Base-by-base conservation (phyloP, 1,284 basidiomycete genomes). In the Porogramme epimiltina region DNA sequence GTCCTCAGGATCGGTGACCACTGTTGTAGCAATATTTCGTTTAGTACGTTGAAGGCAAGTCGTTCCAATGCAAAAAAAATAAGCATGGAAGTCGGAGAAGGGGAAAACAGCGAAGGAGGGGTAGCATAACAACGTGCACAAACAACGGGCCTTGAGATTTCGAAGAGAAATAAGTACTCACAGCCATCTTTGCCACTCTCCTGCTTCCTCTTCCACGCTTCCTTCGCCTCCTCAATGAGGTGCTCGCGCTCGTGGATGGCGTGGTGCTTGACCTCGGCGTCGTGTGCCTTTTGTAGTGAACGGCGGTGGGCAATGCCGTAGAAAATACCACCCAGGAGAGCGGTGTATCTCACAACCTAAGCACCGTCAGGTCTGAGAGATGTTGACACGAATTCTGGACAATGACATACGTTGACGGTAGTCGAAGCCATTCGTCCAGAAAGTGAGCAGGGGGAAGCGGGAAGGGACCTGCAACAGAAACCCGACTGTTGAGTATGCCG, bases 331-430 rank as follows among this genome's bases (percentile, higher is more conserved):
- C 84, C 81, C 59, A 90, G 76, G 62, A 99, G 85, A 47, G 96
- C 95, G 34, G 94, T 89, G 76, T 98, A 99, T 66, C 96, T 93
- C 66, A 91, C 91, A 70, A 98, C 95, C 96, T 99, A 51, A 10
- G 34, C n/a, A 22, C 3, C 38, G 20, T 38, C 3, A 47, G 28
- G 4, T 16, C 1, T 3, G 15, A 23, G 3, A n/a, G 9, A 18
- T 9, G 5, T 16, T 37, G 9, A 37, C n/a, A 37, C 9, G 13
- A 9, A 16, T 37, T 22, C 16, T 1, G 20, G 19, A 5, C 23
- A 3, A 18, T 28, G 20, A 61, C 65, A 55, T 61, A 69, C 68
- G 59, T 70, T 70, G 45, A 68, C 66, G 20, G 68, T 70, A 38
- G 68, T 56, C 47, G 68, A 68, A 52, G 68, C 68, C 68, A 70